These are phyloP conservation scores for Fusarium pininemorale DNA, from an alignment of 2,329 filamentous ascomycete genomes.

Conservation along the genomic window DNA sequence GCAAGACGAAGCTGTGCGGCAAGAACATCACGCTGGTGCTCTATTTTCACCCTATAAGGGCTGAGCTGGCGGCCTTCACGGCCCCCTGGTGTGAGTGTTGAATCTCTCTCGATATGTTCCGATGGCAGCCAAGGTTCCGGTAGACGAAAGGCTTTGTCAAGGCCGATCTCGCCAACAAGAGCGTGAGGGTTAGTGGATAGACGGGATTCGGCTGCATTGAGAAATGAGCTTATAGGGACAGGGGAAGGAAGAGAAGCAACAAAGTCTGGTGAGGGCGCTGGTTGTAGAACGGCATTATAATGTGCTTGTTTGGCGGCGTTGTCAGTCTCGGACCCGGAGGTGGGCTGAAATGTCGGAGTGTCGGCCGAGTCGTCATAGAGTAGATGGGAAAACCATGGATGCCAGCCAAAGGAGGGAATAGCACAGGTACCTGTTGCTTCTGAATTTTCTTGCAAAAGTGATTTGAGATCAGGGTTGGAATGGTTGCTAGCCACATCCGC, in stretches of 20 bases:
- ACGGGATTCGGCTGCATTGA: slow-evolving; percentile 63
- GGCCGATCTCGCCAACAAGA: slow-evolving; percentile 79
- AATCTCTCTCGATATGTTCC: slow-evolving; percentile 40
- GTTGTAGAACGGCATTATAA: slow-evolving; percentile 74
- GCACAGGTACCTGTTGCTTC: slow-evolving; percentile 27
- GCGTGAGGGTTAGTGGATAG: slow-evolving; percentile 69
- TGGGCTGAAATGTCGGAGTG: slow-evolving; percentile 49
- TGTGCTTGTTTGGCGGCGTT: slow-evolving; percentile 60
- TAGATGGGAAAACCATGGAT: slow-evolving; percentile 86
- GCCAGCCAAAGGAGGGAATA: slow-evolving; percentile 84
- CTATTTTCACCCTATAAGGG: slow-evolving; percentile 71
- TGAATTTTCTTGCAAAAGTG: neutral
- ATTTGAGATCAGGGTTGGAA: slow-evolving; percentile 50
- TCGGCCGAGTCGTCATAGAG: slow-evolving; percentile 69
- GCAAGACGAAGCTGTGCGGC: slow-evolving; percentile 76
- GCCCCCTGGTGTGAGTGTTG: slow-evolving; percentile 70
- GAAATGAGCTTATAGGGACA: slow-evolving; percentile 64
- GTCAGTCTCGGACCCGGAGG: slow-evolving; percentile 21
- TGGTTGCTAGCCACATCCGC: slow-evolving; percentile 67
- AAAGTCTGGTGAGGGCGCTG: slow-evolving; percentile 55
- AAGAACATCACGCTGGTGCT: slow-evolving; percentile 75
- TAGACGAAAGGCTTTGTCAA: slow-evolving; percentile 81
- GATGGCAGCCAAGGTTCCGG: slow-evolving; percentile 65
- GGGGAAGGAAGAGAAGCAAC: slow-evolving; percentile 66
- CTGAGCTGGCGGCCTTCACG: slow-evolving; percentile 75